Evolutionary conservation across 805 yeast genomes (phyloP).

Genomic region (Priceomyces medius): DNA sequence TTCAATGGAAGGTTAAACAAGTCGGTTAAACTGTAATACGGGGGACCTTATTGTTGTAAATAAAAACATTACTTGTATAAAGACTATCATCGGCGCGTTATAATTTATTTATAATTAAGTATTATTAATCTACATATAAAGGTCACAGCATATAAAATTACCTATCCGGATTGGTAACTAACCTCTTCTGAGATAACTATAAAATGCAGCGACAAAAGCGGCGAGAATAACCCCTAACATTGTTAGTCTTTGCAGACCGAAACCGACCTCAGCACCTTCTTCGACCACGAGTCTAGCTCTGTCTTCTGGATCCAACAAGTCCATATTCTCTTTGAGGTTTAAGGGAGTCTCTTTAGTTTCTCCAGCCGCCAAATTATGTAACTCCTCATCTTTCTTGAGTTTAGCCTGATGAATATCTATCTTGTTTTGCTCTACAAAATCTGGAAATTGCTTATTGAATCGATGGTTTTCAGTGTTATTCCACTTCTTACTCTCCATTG

Average conservation of each 20-base stretch:
- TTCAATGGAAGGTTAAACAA: too few species aligned
- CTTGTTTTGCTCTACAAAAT: slow-evolving; percentile 49
- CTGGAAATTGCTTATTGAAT: slow-evolving; percentile 69
- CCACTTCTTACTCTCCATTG: slow-evolving; percentile 60
- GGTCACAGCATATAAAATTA: not conserved
- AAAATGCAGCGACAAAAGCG: slow-evolving; percentile 31
- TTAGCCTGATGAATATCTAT: slow-evolving; percentile 23
- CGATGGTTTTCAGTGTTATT: slow-evolving; percentile 54
- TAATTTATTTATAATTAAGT: not conserved
- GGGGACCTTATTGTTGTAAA: not conserved
- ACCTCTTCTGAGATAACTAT: slow-evolving; percentile 16
- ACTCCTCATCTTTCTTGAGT: slow-evolving; percentile 11
- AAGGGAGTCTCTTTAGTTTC: slow-evolving; percentile 17
- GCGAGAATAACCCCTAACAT: slow-evolving; percentile 32
- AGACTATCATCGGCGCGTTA: not conserved
- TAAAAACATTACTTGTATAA: not conserved
- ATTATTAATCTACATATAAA: not conserved
- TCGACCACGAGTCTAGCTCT: slow-evolving; percentile 43
- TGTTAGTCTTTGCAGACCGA: slow-evolving; percentile 15
- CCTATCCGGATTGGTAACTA: slow-evolving; percentile 2
- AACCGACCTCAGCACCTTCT: slow-evolving; percentile 13
- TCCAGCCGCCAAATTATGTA: slow-evolving; percentile 2
- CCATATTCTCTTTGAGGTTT: slow-evolving; percentile 29
- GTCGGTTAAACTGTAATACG: too few species aligned
- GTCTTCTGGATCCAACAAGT: slow-evolving; percentile 64